Evolutionary conservation across 139 green algal species (phyloP).

Genomic region (Haematococcus lacustris): DNA sequence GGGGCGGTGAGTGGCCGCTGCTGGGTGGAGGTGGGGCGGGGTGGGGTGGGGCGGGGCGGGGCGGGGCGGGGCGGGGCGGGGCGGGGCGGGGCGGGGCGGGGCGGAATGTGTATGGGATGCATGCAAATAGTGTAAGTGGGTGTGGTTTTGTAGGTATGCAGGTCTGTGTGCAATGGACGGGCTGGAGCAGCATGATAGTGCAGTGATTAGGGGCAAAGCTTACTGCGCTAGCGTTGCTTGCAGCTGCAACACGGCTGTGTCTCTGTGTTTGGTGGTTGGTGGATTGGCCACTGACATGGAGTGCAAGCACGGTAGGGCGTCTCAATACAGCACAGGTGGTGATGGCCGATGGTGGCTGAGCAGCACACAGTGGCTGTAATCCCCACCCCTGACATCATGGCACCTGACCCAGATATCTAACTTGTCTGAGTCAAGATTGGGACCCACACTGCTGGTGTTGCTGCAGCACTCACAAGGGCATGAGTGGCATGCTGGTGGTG

Average conservation of each 20-base stretch:
- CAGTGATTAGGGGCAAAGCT: neutral
- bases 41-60: too few relatives aligned
- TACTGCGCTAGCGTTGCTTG: too few relatives aligned
- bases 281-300: too few relatives aligned
- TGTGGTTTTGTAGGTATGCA: neutral
- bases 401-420: neutral
- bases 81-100: too few relatives aligned
- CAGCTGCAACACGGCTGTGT: too few relatives aligned
- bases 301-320: too few relatives aligned
- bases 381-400: neutral
- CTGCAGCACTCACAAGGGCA: neutral
- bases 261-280: too few relatives aligned
- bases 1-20: slow-evolving; percentile 75
- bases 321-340: too few relatives aligned
- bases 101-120: too few relatives aligned
- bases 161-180: neutral
- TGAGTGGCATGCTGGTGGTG: neutral
- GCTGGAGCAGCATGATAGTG: neutral
- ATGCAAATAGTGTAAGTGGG: neutral
- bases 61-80: too few relatives aligned
- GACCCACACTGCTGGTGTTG: too few relatives aligned
- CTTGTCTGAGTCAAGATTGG: too few relatives aligned
- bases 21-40: slow-evolving; percentile 74
- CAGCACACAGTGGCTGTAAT: neutral
- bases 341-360: neutral